Percentiles rank a stretch among this genome's conserved stretches.
Conservation (phyloP, 78 protist species). For the Protostelium mycophagum region DNA sequence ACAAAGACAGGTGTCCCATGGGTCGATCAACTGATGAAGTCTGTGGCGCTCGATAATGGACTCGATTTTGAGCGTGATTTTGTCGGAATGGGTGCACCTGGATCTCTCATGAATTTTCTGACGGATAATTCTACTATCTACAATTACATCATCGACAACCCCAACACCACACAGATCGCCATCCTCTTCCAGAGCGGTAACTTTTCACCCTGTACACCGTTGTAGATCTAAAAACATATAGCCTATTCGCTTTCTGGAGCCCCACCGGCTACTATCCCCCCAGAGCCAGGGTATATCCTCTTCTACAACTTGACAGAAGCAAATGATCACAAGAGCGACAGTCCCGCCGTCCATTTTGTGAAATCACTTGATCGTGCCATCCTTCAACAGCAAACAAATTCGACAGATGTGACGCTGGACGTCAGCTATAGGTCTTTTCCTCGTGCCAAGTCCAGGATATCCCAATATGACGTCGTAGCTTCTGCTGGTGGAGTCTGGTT, state of each 20-base stretch:
- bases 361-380: background rate
- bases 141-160: constrained; percentile 1
- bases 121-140: background rate
- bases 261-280: background rate
- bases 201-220: background rate
- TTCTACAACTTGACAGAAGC: constrained; percentile 7
- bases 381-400: background rate
- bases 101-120: background rate
- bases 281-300: background rate
- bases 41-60: background rate
- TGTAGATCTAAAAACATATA: background rate
- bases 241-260: no score
- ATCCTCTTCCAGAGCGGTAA: constrained; percentile 5
- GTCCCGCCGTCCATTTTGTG: background rate
- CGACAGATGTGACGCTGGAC: background rate
- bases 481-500: constrained; percentile 9
- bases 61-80: background rate
- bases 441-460: background rate
- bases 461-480: constrained; percentile 18
- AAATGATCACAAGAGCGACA: background rate
- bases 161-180: constrained; percentile 6
- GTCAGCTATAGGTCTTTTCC: background rate
- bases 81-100: background rate
- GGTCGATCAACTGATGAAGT: constrained; percentile 1
- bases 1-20: background rate